These are phyloP conservation scores for Pseudogymnoascus sp. DNA, from an alignment of 2,329 filamentous ascomycete genomes.

Conservation along the genomic window DNA sequence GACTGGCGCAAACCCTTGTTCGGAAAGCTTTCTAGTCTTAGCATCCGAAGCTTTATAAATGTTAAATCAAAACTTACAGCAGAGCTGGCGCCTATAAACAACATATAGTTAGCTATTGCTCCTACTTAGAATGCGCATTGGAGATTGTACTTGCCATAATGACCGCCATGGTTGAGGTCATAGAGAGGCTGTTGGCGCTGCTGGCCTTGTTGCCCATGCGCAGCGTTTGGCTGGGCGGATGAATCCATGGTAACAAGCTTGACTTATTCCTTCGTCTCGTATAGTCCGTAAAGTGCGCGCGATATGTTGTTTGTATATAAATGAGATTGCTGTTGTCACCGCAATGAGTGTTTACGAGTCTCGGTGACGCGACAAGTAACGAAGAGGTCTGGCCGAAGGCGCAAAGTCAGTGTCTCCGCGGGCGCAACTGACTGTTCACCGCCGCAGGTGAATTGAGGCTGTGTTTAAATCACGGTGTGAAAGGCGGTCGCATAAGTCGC, in stretches of 20 bases:
- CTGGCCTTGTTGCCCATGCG: conserved; percentile 39
- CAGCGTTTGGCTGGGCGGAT: conserved; percentile 42
- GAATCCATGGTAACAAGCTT: conserved; percentile 41
- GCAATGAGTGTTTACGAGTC: conserved; percentile 1
- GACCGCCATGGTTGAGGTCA: conserved; percentile 64
- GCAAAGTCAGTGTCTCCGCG: conserved; percentile 1
- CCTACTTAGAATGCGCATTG: background rate
- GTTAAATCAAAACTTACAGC: conserved; percentile 42
- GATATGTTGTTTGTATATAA: conserved; percentile 3
- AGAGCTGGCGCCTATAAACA: conserved; percentile 53
- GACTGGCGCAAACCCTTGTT: conserved; percentile 78
- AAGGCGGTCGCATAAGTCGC: conserved; percentile 7
- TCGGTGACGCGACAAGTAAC: conserved; percentile 5
- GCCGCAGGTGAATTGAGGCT: conserved; percentile 6
- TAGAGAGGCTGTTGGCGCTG: conserved; percentile 54
- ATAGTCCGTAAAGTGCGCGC: background rate
- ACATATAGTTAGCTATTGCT: conserved; percentile 19
- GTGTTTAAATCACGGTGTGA: conserved; percentile 7
- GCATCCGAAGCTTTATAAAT: background rate
- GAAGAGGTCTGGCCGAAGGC: background rate
- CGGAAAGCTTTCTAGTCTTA: conserved; percentile 56
- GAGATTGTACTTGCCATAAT: conserved; percentile 55
- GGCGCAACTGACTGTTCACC: conserved; percentile 7
- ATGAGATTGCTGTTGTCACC: background rate
- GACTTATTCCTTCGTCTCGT: background rate